Conservation (phyloP, 2,329 filamentous ascomycete genomes). For the Trichoderma koningii region DNA sequence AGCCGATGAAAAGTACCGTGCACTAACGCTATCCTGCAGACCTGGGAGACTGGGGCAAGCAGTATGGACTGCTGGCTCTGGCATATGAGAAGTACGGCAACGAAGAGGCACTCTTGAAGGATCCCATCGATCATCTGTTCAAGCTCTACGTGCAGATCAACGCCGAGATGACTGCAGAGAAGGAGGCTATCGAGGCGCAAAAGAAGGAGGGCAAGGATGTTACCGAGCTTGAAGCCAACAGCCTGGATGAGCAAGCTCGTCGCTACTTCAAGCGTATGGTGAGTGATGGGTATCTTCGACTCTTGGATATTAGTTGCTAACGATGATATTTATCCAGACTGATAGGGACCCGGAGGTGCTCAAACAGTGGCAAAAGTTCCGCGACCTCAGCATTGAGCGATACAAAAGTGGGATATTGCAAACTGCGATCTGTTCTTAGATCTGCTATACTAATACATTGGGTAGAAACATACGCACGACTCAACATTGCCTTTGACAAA, state of each 20-base stretch:
- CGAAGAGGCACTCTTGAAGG: slow-evolving; percentile 68
- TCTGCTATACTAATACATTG: not conserved
- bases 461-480: slow-evolving; percentile 63
- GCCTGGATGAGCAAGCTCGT: slow-evolving; percentile 73
- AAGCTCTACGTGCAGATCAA: slow-evolving; percentile 82
- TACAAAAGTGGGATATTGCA: slow-evolving; percentile 50
- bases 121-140: slow-evolving; percentile 81
- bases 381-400: slow-evolving; percentile 65
- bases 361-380: slow-evolving; percentile 65
- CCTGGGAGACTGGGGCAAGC: slow-evolving; percentile 80
- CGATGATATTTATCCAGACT: slow-evolving; percentile 40
- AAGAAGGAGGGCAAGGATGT: slow-evolving; percentile 57
- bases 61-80: slow-evolving; percentile 71
- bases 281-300: not conserved
- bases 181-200: slow-evolving; percentile 62
- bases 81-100: slow-evolving; percentile 75
- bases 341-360: slow-evolving; percentile 63
- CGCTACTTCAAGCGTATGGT: slow-evolving; percentile 69
- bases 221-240: slow-evolving; percentile 52
- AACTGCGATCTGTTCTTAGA: not conserved
- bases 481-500: slow-evolving; percentile 72
- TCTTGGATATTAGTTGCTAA: not conserved
- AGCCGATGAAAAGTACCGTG: not conserved
- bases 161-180: slow-evolving; percentile 65
- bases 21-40: slow-evolving; percentile 45